Evolutionary conservation across 2,329 filamentous ascomycete species (phyloP).

Genomic region (Colletotrichum salicis): DNA sequence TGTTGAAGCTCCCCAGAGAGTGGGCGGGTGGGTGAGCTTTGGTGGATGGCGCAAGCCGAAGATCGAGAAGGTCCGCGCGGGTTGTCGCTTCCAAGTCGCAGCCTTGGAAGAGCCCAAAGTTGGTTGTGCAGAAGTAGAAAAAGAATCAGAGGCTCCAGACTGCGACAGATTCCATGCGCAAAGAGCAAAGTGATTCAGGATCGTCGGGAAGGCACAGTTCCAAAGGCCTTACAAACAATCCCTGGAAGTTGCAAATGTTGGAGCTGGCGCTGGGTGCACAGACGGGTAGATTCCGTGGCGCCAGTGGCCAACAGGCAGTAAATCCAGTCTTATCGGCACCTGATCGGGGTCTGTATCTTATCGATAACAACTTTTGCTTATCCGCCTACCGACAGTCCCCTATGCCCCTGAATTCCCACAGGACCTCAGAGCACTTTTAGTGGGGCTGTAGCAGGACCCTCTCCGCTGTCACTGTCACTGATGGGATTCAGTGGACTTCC

Average conservation of each 20-base stretch:
- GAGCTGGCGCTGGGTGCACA: slow-evolving; percentile 29
- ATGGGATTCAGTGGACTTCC: neutral
- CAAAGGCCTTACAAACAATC: slow-evolving; percentile 14
- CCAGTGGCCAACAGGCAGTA: slow-evolving; percentile 10
- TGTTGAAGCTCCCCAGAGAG: slow-evolving; percentile 13
- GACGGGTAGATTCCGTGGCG: slow-evolving; percentile 9
- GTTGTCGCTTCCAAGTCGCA: slow-evolving; percentile 11
- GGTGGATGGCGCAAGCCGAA: slow-evolving; percentile 14
- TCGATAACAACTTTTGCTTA: slow-evolving; percentile 26
- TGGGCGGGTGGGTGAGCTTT: neutral
- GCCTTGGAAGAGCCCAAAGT: neutral
- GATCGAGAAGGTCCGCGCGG: slow-evolving; percentile 2
- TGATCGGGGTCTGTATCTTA: slow-evolving; percentile 29
- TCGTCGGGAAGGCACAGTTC: neutral
- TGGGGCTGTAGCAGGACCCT: neutral
- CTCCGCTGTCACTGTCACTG: neutral
- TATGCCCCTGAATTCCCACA: neutral
- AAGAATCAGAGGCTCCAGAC: neutral
- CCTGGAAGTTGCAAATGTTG: slow-evolving; percentile 29
- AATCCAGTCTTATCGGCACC: slow-evolving; percentile 33
- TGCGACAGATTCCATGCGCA: neutral
- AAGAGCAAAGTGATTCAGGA: neutral
- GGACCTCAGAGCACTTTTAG: neutral
- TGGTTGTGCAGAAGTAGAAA: neutral
- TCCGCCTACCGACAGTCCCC: slow-evolving; percentile 1